A percentile compares a stretch with the other conserved stretches of the same genome.
These are phyloP conservation scores for Nitzschia palea DNA, from an alignment of 108 stramenopile species.

Conservation along the genomic window DNA sequence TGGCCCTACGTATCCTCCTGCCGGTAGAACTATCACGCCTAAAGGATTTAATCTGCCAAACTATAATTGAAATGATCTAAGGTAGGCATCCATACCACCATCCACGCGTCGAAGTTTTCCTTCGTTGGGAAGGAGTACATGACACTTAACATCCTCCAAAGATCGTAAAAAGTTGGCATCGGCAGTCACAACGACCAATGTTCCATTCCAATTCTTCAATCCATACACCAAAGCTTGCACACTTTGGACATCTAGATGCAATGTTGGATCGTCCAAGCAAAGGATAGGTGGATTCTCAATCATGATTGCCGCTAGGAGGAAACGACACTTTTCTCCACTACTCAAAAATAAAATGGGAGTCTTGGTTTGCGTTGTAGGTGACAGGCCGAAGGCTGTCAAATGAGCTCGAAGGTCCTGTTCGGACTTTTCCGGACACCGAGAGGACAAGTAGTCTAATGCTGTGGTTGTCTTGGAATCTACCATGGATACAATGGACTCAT, in stretches of 20 bases:
- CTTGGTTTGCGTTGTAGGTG: conserved; percentile 62
- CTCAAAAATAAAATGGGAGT: conserved; percentile 83
- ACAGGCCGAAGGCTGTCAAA: conserved; percentile 81
- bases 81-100: conserved; percentile 54
- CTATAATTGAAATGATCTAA: conserved; percentile 24
- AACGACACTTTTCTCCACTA: conserved; percentile 94
- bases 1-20: no score
- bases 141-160: conserved; percentile 50
- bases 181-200: conserved; percentile 56
- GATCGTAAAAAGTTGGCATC: conserved; percentile 64
- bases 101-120: conserved; percentile 59
- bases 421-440: conserved; percentile 51
- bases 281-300: conserved; percentile 84
- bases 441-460: conserved; percentile 45
- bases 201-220: conserved; percentile 74
- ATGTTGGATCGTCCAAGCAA: conserved; percentile 90
- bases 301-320: conserved; percentile 83
- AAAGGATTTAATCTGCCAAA: neutral
- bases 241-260: conserved; percentile 91
- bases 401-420: conserved; percentile 85
- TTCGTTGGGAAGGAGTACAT: conserved; percentile 55
- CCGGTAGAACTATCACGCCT: no score
- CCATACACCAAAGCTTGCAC: conserved; percentile 92
- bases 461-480: conserved; percentile 21
- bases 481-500: conserved; percentile 60